Percentiles rank a stretch among this genome's conserved stretches.
phyloP scores from a whole-genome alignment of 805 yeast genomes.

The Komagataella mondaviorum region DNA sequence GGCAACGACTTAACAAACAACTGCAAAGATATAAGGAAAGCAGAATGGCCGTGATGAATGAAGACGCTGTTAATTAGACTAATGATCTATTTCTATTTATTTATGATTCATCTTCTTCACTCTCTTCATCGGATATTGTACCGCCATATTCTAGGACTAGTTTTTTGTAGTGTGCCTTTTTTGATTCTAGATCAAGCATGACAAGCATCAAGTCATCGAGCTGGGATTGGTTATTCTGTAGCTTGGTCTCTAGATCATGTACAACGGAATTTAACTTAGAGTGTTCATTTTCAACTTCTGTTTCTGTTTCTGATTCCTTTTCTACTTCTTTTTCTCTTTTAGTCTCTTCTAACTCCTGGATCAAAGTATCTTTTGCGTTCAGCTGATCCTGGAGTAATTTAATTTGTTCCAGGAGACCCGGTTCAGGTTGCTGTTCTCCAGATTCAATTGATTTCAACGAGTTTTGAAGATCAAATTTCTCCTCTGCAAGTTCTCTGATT shows the following conservation, averaged over 20 bases:
- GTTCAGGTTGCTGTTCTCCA: slow-evolving; percentile 4
- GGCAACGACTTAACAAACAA: background rate
- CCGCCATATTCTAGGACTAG: slow-evolving; percentile 39
- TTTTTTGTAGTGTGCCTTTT: slow-evolving; percentile 40
- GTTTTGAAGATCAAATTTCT: background rate
- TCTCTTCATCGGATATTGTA: slow-evolving; percentile 54
- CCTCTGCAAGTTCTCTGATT: slow-evolving; percentile 1
- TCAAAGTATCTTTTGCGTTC: background rate
- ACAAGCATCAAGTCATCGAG: slow-evolving; percentile 66
- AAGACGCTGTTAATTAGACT: background rate
- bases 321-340: slow-evolving; percentile 1
- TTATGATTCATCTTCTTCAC: slow-evolving; percentile 46
- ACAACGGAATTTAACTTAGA: background rate
- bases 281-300: slow-evolving; percentile 4
- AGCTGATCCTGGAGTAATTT: background rate
- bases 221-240: slow-evolving; percentile 22
- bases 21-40: background rate
- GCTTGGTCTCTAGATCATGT: background rate
- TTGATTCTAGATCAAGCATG: slow-evolving; percentile 67
- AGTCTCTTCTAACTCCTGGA: slow-evolving; percentile 1
- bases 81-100: background rate
- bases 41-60: background rate
- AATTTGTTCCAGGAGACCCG: background rate
- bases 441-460: slow-evolving; percentile 1
- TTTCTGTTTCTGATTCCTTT: slow-evolving; percentile 2